Evolutionary conservation across 495 filamentous ascomycete species (phyloP), one percentile per base, ranked within the genome.

Genomic region (Hyphodiscus hymeniophilus): DNA sequence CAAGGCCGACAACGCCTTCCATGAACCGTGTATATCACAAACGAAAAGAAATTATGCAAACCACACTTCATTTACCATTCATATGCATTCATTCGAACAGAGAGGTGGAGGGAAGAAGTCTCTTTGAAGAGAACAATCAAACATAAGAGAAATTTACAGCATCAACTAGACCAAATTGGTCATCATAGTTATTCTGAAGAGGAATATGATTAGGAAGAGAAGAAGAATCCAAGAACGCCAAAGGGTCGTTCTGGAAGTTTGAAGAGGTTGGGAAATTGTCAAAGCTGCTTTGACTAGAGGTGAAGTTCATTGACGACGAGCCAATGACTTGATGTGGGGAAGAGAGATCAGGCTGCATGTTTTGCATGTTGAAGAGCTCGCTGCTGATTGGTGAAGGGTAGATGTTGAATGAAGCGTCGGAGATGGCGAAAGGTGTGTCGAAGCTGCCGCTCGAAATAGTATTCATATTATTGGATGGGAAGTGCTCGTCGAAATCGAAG

Each of bases 301-400:
- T 26, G 16, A 47, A 22, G 26, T 28, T 28, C 26, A 28, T 28
- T 28, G 26, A 28, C 20, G 18, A 36, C 34, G 23, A 20, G 42
- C 45, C 35, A 49, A 48, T 43, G 30, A 38, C 28, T 50, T 50
- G 42, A 33, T n/a, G n/a, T 34, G 35, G 17, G 15, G 16, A 31
- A 38, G 45, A 35, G 20, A 51, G 48, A 41, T 58, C 47, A 42
- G 48, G 31, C 8, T 41, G 38, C 48, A 59, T 50, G 42, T 47
- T 51, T n/a, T 38, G n/a, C 36, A 48, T 48, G 39, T 31, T 42
- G 33, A 43, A 60, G 8, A 47, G 12, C 33, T 56, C 42, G 47
- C 12, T 53, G 47, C 44, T 41, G 40, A 36, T 52, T n/a, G 47
- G 28, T 12, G 38, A 7, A 23, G 51, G 3, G 42, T 47, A 51